phyloP scores from a whole-genome alignment of 768 basidiomycete genomes.

The Kwoniella newhampshirensis region DNA sequence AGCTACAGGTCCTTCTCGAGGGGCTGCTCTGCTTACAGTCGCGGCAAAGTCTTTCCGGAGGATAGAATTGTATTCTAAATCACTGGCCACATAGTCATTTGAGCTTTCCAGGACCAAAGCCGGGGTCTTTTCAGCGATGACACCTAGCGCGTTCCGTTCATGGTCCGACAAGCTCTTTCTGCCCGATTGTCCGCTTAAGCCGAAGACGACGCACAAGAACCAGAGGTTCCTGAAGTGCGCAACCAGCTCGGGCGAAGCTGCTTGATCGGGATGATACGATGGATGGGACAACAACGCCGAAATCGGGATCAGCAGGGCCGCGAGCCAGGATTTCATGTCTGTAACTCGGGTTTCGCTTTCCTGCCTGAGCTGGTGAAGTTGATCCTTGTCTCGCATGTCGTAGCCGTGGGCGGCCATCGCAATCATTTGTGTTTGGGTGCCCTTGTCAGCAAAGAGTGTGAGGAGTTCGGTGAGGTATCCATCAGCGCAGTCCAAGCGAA shows the following conservation, averaged over 20 bases:
- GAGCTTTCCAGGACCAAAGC: slow-evolving; percentile 76
- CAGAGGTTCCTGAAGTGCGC: slow-evolving; percentile 87
- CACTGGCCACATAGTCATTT: slow-evolving; percentile 77
- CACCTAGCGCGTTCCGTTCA: slow-evolving; percentile 70
- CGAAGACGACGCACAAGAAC: slow-evolving; percentile 86
- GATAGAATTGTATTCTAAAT: slow-evolving; percentile 88
- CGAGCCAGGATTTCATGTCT: slow-evolving; percentile 74
- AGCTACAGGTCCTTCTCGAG: background rate
- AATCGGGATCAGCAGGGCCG: slow-evolving; percentile 83
- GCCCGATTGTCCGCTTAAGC: slow-evolving; percentile 61
- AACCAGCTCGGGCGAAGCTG: slow-evolving; percentile 64
- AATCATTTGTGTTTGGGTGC: slow-evolving; percentile 80
- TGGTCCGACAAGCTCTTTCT: slow-evolving; percentile 64
- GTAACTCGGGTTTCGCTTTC: slow-evolving; percentile 47
- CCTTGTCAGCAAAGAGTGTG: slow-evolving; percentile 83
- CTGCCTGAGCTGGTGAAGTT: slow-evolving; percentile 19
- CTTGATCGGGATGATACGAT: slow-evolving; percentile 65
- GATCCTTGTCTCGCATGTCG: slow-evolving; percentile 64
- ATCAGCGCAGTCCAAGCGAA: slow-evolving; percentile 73
- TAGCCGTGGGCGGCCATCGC: slow-evolving; percentile 55
- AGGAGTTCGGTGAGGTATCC: slow-evolving; percentile 80
- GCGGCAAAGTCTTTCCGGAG: slow-evolving; percentile 70
- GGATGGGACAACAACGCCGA: slow-evolving; percentile 76
- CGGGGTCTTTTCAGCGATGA: slow-evolving; percentile 84
- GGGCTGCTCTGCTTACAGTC: slow-evolving; percentile 36